Conservation (phyloP, 164 flowering plant genomes). For the Annona cherimola region DNA sequence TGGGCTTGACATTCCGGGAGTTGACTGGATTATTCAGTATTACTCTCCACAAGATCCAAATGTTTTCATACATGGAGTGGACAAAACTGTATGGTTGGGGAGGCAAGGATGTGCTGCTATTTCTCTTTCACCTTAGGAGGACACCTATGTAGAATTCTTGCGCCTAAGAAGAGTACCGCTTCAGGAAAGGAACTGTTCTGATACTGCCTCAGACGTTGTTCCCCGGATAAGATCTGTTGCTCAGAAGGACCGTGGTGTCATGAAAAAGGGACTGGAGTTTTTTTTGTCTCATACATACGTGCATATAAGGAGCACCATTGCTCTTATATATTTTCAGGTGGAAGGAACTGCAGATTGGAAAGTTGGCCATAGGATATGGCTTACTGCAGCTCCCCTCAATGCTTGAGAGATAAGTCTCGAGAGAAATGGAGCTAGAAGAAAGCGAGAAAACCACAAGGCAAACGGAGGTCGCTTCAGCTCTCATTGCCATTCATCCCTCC, state of each 20-base stretch:
- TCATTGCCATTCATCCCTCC: too few species aligned
- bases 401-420: constrained; percentile 81
- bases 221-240: constrained; percentile 80
- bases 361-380: constrained; percentile 89
- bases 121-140: constrained; percentile 87
- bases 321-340: constrained; percentile 75
- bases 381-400: constrained; percentile 80
- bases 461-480: too few species aligned
- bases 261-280: constrained; percentile 88
- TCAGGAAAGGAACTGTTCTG: constrained; percentile 51
- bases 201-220: constrained; percentile 54
- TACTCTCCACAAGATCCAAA: constrained; percentile 96
- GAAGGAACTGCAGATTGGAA: constrained; percentile 93
- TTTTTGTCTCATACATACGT: constrained; percentile 87
- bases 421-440: constrained; percentile 87
- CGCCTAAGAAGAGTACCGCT: constrained; percentile 67
- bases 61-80: constrained; percentile 90
- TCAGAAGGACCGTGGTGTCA: constrained; percentile 78
- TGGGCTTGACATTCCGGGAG: constrained; percentile 97
- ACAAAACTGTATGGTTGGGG: constrained; percentile 92
- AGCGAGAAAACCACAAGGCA: too few species aligned
- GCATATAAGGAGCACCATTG: constrained; percentile 97
- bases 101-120: constrained; percentile 76
- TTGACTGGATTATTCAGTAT: constrained; percentile 93
- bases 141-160: constrained; percentile 81